Percentiles rank a stretch among this genome's conserved stretches.
phyloP scores from a whole-genome alignment of 2,329 filamentous ascomycete genomes.

The Xylaria sp. region DNA sequence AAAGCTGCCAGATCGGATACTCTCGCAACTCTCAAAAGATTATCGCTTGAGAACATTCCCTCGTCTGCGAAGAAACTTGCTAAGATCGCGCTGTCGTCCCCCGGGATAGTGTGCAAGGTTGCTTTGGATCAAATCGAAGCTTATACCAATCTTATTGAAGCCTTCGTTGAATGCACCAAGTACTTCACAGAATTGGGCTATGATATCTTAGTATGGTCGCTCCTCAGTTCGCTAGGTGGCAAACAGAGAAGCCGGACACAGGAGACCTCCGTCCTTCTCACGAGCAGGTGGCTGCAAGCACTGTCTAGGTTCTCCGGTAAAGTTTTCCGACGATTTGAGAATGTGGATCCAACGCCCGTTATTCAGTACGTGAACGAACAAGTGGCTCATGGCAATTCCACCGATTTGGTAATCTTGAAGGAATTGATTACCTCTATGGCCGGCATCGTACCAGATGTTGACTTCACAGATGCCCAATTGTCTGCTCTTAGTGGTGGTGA shows the following conservation, averaged over 20 bases:
- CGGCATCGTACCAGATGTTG: constrained; percentile 85
- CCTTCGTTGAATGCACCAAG: constrained; percentile 91
- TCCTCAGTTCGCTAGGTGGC: constrained; percentile 77
- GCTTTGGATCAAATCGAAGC: constrained; percentile 91
- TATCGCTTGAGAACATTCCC: constrained; percentile 86
- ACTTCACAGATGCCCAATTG: constrained; percentile 89
- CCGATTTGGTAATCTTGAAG: constrained; percentile 89
- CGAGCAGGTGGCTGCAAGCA: constrained; percentile 91
- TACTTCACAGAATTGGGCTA: constrained; percentile 95
- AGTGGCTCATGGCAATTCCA: constrained; percentile 83
- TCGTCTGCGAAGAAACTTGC: constrained; percentile 89
- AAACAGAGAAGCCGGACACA: constrained; percentile 72
- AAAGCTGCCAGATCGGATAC: constrained; percentile 81
- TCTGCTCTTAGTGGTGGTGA: constrained; percentile 89
- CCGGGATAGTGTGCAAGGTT: constrained; percentile 89
- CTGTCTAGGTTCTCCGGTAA: constrained; percentile 91
- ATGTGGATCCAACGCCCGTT: constrained; percentile 85
- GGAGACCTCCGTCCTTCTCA: constrained; percentile 73
- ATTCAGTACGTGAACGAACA: constrained; percentile 91
- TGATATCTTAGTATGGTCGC: constrained; percentile 91
- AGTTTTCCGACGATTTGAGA: constrained; percentile 85
- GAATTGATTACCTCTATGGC: constrained; percentile 94
- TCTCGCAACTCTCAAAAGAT: constrained; percentile 84
- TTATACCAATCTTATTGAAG: constrained; percentile 94
- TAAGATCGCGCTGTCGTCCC: constrained; percentile 91